These are phyloP conservation scores for Trichosporon asahii DNA, from an alignment of 1,284 basidiomycete species.

Conservation along the genomic window DNA sequence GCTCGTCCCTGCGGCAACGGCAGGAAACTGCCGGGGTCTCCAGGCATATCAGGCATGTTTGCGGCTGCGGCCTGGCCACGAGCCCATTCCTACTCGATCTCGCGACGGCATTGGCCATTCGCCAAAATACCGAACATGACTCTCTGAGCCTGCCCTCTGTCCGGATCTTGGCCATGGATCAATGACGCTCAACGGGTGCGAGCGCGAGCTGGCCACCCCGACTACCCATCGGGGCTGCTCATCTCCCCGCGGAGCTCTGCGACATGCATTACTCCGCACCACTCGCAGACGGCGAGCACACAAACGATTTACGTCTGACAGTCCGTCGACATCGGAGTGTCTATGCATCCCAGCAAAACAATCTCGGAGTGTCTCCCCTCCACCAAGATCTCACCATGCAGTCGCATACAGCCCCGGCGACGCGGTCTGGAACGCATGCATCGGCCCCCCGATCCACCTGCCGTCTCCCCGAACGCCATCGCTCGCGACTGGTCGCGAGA, in stretches of 20 bases:
- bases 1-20: neutral
- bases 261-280: neutral
- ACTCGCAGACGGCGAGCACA: neutral
- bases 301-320: neutral
- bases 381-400: neutral
- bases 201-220: neutral
- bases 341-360: neutral
- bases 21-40: neutral
- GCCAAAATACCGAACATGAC: neutral
- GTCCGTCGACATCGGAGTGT: conserved; percentile 7
- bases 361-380: neutral
- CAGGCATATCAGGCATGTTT: neutral
- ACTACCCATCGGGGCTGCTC: neutral
- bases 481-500: neutral
- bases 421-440: neutral
- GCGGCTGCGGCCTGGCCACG: neutral
- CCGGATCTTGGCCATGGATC: neutral
- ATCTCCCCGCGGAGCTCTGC: neutral
- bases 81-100: no score
- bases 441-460: neutral
- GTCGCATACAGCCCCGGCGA: neutral
- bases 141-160: neutral
- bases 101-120: neutral
- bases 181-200: neutral
- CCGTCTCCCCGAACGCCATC: neutral